Base-by-base conservation (phyloP, 192 early-diverging fungal genomes). In the Chytriomyces sp. region DNA sequence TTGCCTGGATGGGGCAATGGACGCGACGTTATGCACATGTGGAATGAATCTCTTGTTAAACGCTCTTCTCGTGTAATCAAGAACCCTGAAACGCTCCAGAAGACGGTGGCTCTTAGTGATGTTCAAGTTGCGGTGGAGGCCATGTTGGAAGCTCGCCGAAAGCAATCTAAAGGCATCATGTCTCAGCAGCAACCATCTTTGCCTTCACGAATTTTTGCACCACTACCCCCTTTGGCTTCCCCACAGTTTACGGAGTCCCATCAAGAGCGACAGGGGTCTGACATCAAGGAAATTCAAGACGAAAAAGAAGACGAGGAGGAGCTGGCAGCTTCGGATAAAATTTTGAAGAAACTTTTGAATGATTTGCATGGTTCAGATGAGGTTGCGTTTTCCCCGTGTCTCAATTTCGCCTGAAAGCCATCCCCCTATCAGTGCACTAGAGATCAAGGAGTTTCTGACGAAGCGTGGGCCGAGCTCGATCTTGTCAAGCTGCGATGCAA, bases 401-500 rank as follows among this genome's bases (percentile, higher is more conserved):
- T 14, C 32, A 5, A 60, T 31, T 12, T 37, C 33, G 26, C 26
- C 55, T 57, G 12, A 10, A 12, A 12, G 28, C 10, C 55, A 26
- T 30, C 10, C 0, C 3, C 37, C 34, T 28, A n/a, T 25, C 1
- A 14, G 33, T 30, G 19, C 32, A 10, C 19, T 31, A 5, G 77
- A 4, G 77, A 78, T 63, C 31, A 40, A 30, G 77, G 77, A n/a
- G 77, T 78, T 14, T 41, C 32, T n/a, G 77, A 78, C 59, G 74
- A 75, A 38, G 60, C 25, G 19, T 78, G 77, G 77, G 77, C 64
- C 3, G 77, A 78, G 55, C 26, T 75, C 17, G 57, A 78, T 28
- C 26, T 28, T 19, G 30, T 56, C 8, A 39, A 71, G 14, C 55
- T 72, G 26, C 55, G 62, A 17, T 26, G 59, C 8, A 28, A 49